phyloP scores from a whole-genome alignment of 1,284 basidiomycete species.

The Rhizoctonia solani region DNA sequence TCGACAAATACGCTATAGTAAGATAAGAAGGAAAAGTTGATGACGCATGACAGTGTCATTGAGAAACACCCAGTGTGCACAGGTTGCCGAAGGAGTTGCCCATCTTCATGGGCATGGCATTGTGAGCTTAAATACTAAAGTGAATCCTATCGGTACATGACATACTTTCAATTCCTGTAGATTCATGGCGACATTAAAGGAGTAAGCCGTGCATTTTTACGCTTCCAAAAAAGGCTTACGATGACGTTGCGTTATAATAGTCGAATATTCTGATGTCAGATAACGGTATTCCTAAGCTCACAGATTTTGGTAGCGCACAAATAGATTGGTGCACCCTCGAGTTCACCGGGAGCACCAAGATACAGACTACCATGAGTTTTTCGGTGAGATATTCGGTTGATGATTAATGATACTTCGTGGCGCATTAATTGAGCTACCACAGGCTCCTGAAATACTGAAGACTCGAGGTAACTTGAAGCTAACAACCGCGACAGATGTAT shows the following conservation, averaged over 20 bases:
- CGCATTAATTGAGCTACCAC: background rate
- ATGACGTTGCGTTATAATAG: too few species aligned
- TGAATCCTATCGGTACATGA: background rate
- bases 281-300: background rate
- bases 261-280: background rate
- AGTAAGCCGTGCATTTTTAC: background rate
- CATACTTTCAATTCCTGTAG: background rate
- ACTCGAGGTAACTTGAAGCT: background rate
- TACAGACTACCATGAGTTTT: background rate
- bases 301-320: conserved; percentile 11
- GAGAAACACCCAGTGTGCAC: background rate
- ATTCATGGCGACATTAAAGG: conserved; percentile 15
- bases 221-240: background rate
- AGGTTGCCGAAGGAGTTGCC: background rate
- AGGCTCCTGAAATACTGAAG: background rate
- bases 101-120: background rate
- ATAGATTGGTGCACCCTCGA: background rate
- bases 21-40: background rate
- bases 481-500: background rate
- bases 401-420: too few species aligned
- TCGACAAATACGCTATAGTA: background rate
- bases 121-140: background rate
- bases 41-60: background rate
- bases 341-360: background rate
- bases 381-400: background rate